A percentile compares a stretch with the other conserved stretches of the same genome.
Conservation (phyloP, 768 basidiomycete species). For the Xerocomus spinulosus region DNA sequence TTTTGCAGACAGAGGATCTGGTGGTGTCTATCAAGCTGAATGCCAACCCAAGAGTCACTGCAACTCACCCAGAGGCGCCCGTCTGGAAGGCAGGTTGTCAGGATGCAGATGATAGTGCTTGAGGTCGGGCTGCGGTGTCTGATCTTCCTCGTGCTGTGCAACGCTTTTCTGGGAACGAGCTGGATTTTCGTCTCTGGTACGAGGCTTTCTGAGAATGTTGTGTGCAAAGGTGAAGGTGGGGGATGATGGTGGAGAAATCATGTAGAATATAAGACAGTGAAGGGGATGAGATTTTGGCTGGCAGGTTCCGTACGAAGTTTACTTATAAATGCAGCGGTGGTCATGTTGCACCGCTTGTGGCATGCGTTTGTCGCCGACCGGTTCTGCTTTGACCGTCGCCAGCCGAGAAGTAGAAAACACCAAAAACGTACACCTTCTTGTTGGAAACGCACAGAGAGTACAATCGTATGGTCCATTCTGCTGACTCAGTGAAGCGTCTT, state of each 20-base stretch:
- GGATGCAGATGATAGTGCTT: slow-evolving; percentile 26
- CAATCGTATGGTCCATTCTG: too few relatives aligned
- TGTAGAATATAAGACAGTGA: slow-evolving; percentile 9
- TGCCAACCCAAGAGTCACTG: not conserved
- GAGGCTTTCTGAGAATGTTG: not conserved
- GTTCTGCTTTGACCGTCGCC: not conserved
- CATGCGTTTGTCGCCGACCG: slow-evolving; percentile 7
- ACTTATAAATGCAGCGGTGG: slow-evolving; percentile 26
- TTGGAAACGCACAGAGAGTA: too few relatives aligned
- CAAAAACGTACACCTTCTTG: slow-evolving; percentile 9
- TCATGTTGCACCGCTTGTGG: slow-evolving; percentile 24
- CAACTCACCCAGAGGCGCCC: slow-evolving; percentile 27
- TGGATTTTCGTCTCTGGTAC: slow-evolving; percentile 11
- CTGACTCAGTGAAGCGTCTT: too few relatives aligned
- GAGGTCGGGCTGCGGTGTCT: slow-evolving; percentile 8
- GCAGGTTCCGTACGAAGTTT: too few relatives aligned
- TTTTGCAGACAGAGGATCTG: slow-evolving; percentile 28
- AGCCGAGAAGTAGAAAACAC: not conserved
- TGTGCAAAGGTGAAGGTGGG: slow-evolving; percentile 2
- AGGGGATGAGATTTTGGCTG: not conserved
- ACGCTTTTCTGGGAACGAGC: slow-evolving; percentile 18
- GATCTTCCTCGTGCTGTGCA: slow-evolving; percentile 18
- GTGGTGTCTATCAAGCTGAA: not conserved
- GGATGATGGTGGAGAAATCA: slow-evolving; percentile 19
- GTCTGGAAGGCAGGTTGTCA: slow-evolving; percentile 4